Evolutionary conservation across 805 yeast species (phyloP).

Genomic region (Saccharomycopsis microspora): DNA sequence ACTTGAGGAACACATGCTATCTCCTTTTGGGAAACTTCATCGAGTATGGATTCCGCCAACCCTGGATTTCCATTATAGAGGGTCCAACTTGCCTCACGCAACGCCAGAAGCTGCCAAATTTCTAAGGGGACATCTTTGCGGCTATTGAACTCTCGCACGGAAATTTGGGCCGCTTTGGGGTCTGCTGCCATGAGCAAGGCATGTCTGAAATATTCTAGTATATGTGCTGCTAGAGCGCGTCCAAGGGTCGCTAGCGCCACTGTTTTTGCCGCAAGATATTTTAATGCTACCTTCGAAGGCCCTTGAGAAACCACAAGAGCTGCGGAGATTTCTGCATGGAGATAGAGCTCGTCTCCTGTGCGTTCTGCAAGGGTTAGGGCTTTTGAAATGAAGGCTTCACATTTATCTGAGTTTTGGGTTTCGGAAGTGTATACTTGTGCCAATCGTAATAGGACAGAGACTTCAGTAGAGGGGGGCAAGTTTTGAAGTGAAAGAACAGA

Average conservation of each 20-base stretch:
- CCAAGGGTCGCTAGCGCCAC: conserved; percentile 10
- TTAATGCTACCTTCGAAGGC: conserved; percentile 6
- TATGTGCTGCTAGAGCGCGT: neutral
- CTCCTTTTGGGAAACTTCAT: no score
- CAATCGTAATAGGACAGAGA: conserved; percentile 7
- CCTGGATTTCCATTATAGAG: no score
- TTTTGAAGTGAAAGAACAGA: conserved; percentile 6
- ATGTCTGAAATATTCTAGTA: neutral
- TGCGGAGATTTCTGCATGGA: conserved; percentile 12
- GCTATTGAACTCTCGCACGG: no score
- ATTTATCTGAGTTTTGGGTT: conserved; percentile 5
- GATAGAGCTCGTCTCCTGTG: conserved; percentile 2
- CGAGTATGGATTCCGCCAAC: no score
- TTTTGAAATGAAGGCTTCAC: conserved; percentile 10
- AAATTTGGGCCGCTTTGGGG: no score
- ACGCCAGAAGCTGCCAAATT: no score
- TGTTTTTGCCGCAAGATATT: conserved; percentile 11
- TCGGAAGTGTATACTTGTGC: conserved; percentile 14
- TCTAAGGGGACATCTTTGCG: no score
- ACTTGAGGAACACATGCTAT: conserved; percentile 1
- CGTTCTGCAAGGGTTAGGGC: conserved; percentile 13
- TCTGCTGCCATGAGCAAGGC: no score
- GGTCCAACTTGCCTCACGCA: no score
- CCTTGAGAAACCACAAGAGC: conserved; percentile 6
- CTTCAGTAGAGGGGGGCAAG: conserved; percentile 8